phyloP scores from a whole-genome alignment of 192 early-diverging fungal species.

The Gamsiella multidivaricata region DNA sequence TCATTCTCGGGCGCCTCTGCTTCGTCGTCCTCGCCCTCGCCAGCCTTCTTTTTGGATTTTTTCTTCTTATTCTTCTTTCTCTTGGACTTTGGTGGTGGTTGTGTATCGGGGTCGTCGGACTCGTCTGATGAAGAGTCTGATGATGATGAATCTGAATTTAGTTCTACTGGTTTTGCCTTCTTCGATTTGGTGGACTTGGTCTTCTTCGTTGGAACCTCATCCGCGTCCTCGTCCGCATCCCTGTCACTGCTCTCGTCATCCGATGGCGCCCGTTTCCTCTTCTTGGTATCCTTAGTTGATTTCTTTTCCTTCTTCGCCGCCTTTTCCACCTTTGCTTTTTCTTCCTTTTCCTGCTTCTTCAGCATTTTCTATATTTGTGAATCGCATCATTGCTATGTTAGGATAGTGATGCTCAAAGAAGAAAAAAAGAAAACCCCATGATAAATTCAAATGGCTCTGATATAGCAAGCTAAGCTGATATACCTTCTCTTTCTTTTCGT shows the following conservation, averaged over 20 bases:
- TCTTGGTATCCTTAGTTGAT: conserved; percentile 29
- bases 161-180: not conserved
- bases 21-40: conserved; percentile 38
- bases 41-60: conserved; percentile 54
- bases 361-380: conserved; percentile 27
- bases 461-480: not conserved
- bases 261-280: not conserved
- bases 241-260: conserved; percentile 8
- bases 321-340: conserved; percentile 14
- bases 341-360: conserved; percentile 42
- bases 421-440: not conserved
- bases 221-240: conserved; percentile 47
- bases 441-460: not conserved
- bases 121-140: conserved; percentile 50
- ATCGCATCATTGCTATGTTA: not conserved
- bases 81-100: conserved; percentile 56
- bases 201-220: conserved; percentile 57
- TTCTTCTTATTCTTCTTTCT: conserved; percentile 57
- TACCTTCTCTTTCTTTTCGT: conserved; percentile 51
- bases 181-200: conserved; percentile 25
- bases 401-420: not conserved
- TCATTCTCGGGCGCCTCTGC: conserved; percentile 33
- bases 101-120: conserved; percentile 43
- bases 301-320: conserved; percentile 19
- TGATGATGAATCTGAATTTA: conserved; percentile 40